Conservation (phyloP, 2,329 filamentous ascomycete species). For the Dothidotthia symphoricarpi region DNA sequence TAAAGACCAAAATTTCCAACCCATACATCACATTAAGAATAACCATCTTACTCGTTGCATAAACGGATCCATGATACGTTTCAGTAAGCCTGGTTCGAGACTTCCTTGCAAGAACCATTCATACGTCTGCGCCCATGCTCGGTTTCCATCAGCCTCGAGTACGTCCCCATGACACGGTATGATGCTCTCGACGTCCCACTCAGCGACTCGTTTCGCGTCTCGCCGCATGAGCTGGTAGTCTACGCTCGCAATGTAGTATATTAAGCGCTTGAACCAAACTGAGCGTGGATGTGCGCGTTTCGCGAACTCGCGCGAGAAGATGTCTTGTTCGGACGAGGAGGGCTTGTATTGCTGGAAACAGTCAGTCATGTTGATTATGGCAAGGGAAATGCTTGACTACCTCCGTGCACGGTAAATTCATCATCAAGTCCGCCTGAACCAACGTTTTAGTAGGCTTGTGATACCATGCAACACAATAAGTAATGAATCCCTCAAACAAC, state of each 20-base stretch:
- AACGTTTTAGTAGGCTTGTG: constrained; percentile 12
- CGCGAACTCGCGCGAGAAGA: constrained; percentile 10
- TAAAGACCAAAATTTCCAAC: too few relatives aligned
- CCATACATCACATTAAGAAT: constrained; percentile 13
- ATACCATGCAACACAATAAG: constrained; percentile 16
- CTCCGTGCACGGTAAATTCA: constrained; percentile 17
- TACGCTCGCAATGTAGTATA: constrained; percentile 14
- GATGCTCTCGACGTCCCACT: constrained; percentile 14
- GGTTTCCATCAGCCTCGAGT: constrained; percentile 4
- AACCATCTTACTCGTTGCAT: constrained; percentile 11
- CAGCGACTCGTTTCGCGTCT: constrained; percentile 13
- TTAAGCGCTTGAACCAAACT: constrained; percentile 13
- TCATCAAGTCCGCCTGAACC: constrained; percentile 14
- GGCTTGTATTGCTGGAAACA: constrained; percentile 13
- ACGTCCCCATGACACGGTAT: constrained; percentile 18
- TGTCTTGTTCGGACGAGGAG: constrained; percentile 9
- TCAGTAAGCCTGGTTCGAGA: background rate
- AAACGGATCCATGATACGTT: constrained; percentile 1
- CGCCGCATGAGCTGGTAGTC: constrained; percentile 12
- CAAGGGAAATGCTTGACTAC: too few relatives aligned
- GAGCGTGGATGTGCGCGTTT: constrained; percentile 14
- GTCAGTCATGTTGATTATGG: too few relatives aligned
- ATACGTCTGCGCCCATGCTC: constrained; percentile 11
- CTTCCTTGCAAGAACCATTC: constrained; percentile 12
- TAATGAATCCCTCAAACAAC: constrained; percentile 18